A percentile compares a stretch with the other conserved stretches of the same genome.
Evolutionary conservation across 352 stramenopile genomes (phyloP).

Genomic region (Phytophthora pisi): DNA sequence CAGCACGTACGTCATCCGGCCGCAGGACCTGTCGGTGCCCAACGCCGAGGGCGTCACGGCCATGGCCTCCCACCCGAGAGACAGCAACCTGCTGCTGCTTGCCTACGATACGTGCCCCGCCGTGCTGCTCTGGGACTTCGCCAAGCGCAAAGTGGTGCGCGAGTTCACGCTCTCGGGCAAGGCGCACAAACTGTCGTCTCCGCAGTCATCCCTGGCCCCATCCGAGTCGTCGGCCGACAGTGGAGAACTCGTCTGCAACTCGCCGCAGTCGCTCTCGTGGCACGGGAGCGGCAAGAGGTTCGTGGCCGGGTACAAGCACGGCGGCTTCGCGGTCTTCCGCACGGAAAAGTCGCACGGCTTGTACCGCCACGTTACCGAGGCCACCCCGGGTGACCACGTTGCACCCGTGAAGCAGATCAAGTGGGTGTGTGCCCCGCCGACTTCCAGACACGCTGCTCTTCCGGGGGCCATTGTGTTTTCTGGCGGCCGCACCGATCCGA

Average conservation of each 20-base stretch:
- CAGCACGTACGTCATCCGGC: constrained; percentile 70
- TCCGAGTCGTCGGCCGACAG: constrained; percentile 17
- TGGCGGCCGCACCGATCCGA: constrained; percentile 30
- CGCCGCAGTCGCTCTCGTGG: constrained; percentile 69
- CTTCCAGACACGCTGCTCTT: constrained; percentile 52
- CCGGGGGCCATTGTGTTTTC: constrained; percentile 60
- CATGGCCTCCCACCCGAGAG: constrained; percentile 61
- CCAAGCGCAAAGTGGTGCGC: constrained; percentile 63
- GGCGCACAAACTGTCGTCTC: constrained; percentile 20
- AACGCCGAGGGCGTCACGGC: constrained; percentile 44
- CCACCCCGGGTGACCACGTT: not conserved
- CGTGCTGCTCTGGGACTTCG: constrained; percentile 71
- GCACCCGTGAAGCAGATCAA: constrained; percentile 52
- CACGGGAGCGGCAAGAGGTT: constrained; percentile 82
- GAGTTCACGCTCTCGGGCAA: constrained; percentile 45
- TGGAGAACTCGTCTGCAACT: constrained; percentile 35
- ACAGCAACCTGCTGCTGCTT: constrained; percentile 68
- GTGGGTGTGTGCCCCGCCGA: constrained; percentile 71
- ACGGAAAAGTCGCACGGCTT: constrained; percentile 60
- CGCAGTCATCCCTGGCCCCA: constrained; percentile 14
- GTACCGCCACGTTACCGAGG: constrained; percentile 28
- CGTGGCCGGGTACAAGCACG: constrained; percentile 66
- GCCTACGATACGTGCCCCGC: constrained; percentile 58
- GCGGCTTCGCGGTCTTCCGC: constrained; percentile 65
- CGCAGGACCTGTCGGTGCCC: constrained; percentile 39